A percentile compares a stretch with the other conserved stretches of the same genome.
Evolutionary conservation across 352 stramenopile genomes (phyloP).

Genomic region (Phytophthora sansomeana): DNA sequence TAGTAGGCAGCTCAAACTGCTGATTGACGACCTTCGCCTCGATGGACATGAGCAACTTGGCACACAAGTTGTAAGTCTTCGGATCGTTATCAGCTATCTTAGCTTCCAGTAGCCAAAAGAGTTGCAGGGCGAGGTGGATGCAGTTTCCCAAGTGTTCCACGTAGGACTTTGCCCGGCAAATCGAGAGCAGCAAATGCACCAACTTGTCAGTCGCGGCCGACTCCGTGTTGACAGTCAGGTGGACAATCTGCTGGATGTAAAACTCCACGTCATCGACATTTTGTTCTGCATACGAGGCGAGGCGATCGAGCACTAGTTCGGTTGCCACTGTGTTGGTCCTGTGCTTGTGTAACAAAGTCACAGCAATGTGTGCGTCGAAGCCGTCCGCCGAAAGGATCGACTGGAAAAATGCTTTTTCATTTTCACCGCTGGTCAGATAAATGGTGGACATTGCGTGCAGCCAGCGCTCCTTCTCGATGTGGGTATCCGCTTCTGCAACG

Average conservation of each 20-base stretch:
- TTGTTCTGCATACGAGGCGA: constrained; percentile 66
- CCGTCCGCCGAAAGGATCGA: constrained; percentile 62
- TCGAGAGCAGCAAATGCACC: constrained; percentile 77
- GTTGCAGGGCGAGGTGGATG: constrained; percentile 74
- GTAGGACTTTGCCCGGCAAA: constrained; percentile 80
- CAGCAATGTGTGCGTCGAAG: constrained; percentile 76
- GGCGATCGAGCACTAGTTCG: constrained; percentile 70
- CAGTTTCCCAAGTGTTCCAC: constrained; percentile 83
- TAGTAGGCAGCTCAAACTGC: constrained; percentile 65
- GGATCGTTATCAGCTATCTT: constrained; percentile 79
- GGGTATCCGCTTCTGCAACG: constrained; percentile 71
- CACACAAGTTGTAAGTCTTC: constrained; percentile 79
- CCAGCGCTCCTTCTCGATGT: constrained; percentile 81
- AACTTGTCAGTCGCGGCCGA: constrained; percentile 71
- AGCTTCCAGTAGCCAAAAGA: constrained; percentile 79
- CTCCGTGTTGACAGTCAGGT: constrained; percentile 73
- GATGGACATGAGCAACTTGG: constrained; percentile 85
- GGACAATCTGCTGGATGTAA: constrained; percentile 85
- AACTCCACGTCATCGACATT: constrained; percentile 87
- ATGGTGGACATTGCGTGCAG: constrained; percentile 75
- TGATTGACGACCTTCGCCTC: constrained; percentile 86
- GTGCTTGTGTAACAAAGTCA: constrained; percentile 77
- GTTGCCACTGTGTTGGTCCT: constrained; percentile 70
- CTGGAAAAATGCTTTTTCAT: constrained; percentile 63
- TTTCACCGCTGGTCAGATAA: constrained; percentile 57